Conservation (phyloP, 1,284 basidiomycete genomes). For the Sporisorium reilianum region DNA sequence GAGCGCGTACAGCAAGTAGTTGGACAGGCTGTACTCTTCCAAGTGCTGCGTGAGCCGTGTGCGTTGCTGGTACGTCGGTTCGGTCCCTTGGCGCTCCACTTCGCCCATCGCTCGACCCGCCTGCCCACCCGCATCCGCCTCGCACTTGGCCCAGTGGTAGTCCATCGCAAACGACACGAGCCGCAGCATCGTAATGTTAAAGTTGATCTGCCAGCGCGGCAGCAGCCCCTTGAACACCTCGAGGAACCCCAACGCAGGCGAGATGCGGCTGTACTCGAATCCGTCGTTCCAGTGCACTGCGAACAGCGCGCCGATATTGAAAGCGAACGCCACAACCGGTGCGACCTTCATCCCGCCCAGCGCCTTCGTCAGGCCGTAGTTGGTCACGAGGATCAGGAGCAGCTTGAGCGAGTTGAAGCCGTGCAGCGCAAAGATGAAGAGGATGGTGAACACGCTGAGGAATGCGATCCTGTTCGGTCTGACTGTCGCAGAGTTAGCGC, state of each 20-base stretch:
- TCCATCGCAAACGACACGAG: slow-evolving; percentile 94
- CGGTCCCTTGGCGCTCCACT: slow-evolving; percentile 13
- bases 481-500: background rate
- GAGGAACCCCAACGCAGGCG: slow-evolving; percentile 75
- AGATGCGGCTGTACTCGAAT: slow-evolving; percentile 77
- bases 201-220: slow-evolving; percentile 92
- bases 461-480: slow-evolving; percentile 73
- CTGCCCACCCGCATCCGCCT: slow-evolving; percentile 71
- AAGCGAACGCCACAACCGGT: slow-evolving; percentile 77
- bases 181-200: slow-evolving; percentile 97
- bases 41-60: slow-evolving; percentile 51
- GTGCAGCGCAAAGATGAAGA: slow-evolving; percentile 84
- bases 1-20: slow-evolving; percentile 81
- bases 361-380: slow-evolving; percentile 75
- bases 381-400: slow-evolving; percentile 77
- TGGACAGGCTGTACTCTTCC: slow-evolving; percentile 74
- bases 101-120: slow-evolving; percentile 21
- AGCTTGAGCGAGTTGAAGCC: slow-evolving; percentile 88
- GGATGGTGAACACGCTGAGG: slow-evolving; percentile 74
- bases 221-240: slow-evolving; percentile 78
- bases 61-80: slow-evolving; percentile 41
- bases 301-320: slow-evolving; percentile 82
- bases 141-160: slow-evolving; percentile 77
- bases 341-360: slow-evolving; percentile 69
- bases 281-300: slow-evolving; percentile 83